Evolutionary conservation across 1,139 yeast genomes (phyloP), one percentile per base, ranked within the genome.

Genomic region (Pichia sp.): DNA sequence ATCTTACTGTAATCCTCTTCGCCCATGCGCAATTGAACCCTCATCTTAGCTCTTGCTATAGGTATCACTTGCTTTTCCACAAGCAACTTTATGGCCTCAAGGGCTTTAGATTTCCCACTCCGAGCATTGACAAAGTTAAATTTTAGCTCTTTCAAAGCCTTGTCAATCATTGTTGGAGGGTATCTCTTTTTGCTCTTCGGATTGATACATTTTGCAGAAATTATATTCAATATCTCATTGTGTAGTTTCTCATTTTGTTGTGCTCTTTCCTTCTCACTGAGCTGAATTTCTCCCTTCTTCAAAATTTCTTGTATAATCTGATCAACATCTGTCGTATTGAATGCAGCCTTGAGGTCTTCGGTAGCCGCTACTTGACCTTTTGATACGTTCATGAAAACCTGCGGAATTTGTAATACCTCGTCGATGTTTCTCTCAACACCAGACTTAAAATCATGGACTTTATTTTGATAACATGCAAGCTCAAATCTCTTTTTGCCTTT

Each of bases 321-420:
- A 64, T 89, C 89, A 31, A 80, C 78, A 60, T 90, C 84, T 0
- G 88, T 82, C 0, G 90, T 79, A 1, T 88, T 91, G 66, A 95
- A 93, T 0, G 85, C 76, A 48, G 81, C 76, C 61, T 78, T 73
- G 45, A 93, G 73, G 57, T 93, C 98, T 9, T 89, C 96, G 60
- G 87, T 82, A 26, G 91, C 83, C 3, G 99, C 99, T 2, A 88
- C 95, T 59, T 84, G 91, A 2, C 99, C 99, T 64, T 95, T 93
- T 21, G 96, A 88, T 0, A 91, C 99, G 65, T 95, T 93, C 44
- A 83, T 70, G 64, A 95, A 93, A 2, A 93, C 96, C 66, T 87
- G 96, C n/a, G 91, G 96, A 50, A 93, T 90, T 66, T 93, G 99
- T 42, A 93, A 73, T 4, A 93, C 99, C 66, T 93, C 99, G 70